phyloP scores from a whole-genome alignment of 306 rosid species.

The Cucurbita moschata region DNA sequence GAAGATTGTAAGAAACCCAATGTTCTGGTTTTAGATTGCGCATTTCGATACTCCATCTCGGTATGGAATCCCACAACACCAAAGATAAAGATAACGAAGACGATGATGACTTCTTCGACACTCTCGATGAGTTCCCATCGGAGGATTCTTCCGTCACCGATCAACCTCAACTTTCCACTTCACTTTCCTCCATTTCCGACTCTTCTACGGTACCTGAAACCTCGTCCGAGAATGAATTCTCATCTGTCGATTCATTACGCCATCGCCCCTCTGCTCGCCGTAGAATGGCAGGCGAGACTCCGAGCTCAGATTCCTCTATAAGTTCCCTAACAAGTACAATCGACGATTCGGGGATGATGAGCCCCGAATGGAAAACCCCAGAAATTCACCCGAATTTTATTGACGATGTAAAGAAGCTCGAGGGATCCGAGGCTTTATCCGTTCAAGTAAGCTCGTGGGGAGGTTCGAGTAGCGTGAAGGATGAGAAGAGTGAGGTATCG shows the following conservation, averaged over 20 bases:
- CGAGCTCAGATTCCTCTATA: slow-evolving; percentile 8
- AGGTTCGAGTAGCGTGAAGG: slow-evolving; percentile 13
- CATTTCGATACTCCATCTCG: not conserved
- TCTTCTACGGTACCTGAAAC: not conserved
- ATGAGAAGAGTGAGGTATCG: slow-evolving; percentile 27
- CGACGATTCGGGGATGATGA: slow-evolving; percentile 5
- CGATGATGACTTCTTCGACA: slow-evolving; percentile 33
- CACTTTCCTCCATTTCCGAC: slow-evolving; percentile 9
- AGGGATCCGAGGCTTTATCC: slow-evolving; percentile 12
- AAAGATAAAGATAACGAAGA: slow-evolving; percentile 13
- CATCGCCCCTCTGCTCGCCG: slow-evolving; percentile 19
- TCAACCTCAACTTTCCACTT: slow-evolving; percentile 24
- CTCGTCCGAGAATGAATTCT: slow-evolving; percentile 3
- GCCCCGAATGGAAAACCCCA: slow-evolving; percentile 7
- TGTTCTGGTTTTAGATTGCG: not conserved
- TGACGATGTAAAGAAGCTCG: slow-evolving; percentile 12
- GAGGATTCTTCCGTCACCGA: slow-evolving; percentile 17
- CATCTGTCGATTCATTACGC: slow-evolving; percentile 21
- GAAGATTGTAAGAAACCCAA: not conserved
- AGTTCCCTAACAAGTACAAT: slow-evolving; percentile 9
- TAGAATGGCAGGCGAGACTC: slow-evolving; percentile 7
- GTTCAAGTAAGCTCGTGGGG: slow-evolving; percentile 1
- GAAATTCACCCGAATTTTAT: slow-evolving; percentile 7
- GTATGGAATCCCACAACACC: slow-evolving; percentile 32
- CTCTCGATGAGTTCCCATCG: slow-evolving; percentile 20